A percentile compares a stretch with the other conserved stretches of the same genome.
Conservation (phyloP, 306 rosid species). For the Luffa aegyptiaca region DNA sequence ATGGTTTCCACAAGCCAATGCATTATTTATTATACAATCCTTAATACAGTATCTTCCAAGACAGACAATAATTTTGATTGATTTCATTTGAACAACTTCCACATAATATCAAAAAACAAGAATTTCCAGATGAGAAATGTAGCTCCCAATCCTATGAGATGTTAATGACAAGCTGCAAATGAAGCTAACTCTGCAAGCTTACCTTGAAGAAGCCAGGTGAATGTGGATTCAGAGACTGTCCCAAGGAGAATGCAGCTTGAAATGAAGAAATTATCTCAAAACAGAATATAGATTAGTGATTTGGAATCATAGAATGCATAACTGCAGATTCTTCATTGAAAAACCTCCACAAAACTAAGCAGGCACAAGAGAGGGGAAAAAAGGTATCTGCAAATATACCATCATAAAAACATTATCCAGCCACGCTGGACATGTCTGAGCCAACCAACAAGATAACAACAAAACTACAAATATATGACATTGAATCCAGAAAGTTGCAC, state of each 20-base stretch:
- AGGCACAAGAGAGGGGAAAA: neutral
- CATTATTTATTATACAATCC: neutral
- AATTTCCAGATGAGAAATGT: neutral
- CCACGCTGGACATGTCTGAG: constrained; percentile 22
- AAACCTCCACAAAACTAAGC: neutral
- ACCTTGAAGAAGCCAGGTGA: neutral
- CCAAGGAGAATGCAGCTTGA: neutral
- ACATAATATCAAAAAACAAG: neutral
- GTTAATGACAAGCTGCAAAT: neutral
- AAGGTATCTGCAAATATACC: constrained; percentile 5
- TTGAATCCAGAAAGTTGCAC: constrained; percentile 31
- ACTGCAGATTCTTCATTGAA: neutral
- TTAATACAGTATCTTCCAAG: neutral
- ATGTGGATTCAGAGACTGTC: neutral
- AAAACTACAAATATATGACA: constrained; percentile 54
- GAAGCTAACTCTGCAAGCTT: neutral
- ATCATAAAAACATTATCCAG: constrained; percentile 22
- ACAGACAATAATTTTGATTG: neutral
- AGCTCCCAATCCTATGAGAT: neutral
- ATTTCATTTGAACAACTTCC: neutral
- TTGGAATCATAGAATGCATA: neutral
- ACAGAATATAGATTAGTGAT: neutral
- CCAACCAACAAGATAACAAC: constrained; percentile 16
- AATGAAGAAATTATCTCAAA: neutral
- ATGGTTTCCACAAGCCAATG: neutral